Conservation (phyloP, 208 protist species). For the Acanthamoeba triangularis region DNA sequence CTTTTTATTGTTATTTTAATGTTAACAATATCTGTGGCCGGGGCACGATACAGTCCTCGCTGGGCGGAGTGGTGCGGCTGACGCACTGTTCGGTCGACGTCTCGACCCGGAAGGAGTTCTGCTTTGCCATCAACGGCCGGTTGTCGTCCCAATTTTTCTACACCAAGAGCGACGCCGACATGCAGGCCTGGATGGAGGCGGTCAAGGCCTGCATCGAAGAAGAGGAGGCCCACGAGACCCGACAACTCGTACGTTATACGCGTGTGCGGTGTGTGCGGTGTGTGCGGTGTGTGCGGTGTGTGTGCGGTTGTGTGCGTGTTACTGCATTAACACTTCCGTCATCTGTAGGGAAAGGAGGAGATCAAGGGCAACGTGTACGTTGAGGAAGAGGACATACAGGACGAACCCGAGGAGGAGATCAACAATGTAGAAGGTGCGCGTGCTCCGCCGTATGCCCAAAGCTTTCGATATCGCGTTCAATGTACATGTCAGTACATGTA, state of each 20-base stretch:
- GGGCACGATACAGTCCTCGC: not conserved
- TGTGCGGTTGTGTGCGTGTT: too few relatives aligned
- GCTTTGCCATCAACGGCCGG: conserved; percentile 71
- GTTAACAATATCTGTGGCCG: not conserved
- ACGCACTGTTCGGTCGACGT: conserved; percentile 69
- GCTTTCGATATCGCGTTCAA: too few relatives aligned
- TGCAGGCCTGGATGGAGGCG: conserved; percentile 39
- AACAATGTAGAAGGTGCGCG: conserved; percentile 15
- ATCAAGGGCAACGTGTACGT: conserved; percentile 69
- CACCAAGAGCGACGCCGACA: not conserved
- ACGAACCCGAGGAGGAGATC: conserved; percentile 64
- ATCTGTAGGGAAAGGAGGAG: conserved; percentile 15
- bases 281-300: not conserved
- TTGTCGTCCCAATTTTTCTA: conserved; percentile 66
- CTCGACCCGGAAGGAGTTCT: conserved; percentile 34
- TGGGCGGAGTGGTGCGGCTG: conserved; percentile 40
- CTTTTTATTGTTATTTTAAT: not conserved
- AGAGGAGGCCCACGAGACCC: conserved; percentile 59
- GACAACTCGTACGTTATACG: not conserved
- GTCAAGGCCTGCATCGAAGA: conserved; percentile 56
- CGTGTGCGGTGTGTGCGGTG: too few relatives aligned
- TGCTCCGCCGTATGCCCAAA: too few relatives aligned
- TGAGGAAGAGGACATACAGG: conserved; percentile 17
- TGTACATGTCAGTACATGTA: too few relatives aligned
- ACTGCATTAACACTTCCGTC: not conserved